Evolutionary conservation across 345 rosid genomes (phyloP).

Genomic region (Rhodamnia argentea): DNA sequence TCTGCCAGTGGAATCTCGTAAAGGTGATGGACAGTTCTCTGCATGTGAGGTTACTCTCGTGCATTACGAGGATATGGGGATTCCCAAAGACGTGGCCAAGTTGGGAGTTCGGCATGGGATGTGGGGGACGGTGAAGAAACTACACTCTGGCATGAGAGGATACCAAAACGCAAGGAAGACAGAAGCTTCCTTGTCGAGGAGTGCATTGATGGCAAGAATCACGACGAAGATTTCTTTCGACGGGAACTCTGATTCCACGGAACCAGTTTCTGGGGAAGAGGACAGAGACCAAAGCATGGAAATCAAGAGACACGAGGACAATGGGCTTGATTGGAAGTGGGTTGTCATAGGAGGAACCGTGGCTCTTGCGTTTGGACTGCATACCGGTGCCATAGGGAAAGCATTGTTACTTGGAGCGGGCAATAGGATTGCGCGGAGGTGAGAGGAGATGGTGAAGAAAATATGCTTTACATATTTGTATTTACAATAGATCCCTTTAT

Average conservation of each 20-base stretch:
- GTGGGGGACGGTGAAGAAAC: slow-evolving; percentile 96
- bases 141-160: slow-evolving; percentile 73
- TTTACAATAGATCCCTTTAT: background rate
- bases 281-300: slow-evolving; percentile 9
- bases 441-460: slow-evolving; percentile 10
- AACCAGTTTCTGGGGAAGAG: slow-evolving; percentile 24
- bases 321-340: slow-evolving; percentile 89
- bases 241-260: slow-evolving; percentile 29
- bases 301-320: slow-evolving; percentile 24
- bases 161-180: slow-evolving; percentile 70
- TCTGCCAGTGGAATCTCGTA: slow-evolving; percentile 73
- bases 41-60: slow-evolving; percentile 88
- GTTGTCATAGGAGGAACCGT: slow-evolving; percentile 66
- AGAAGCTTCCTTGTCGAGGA: slow-evolving; percentile 50
- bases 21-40: slow-evolving; percentile 67
- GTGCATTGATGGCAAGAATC: slow-evolving; percentile 60
- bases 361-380: slow-evolving; percentile 74
- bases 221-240: slow-evolving; percentile 48
- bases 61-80: slow-evolving; percentile 95
- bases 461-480: background rate
- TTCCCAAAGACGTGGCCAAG: slow-evolving; percentile 96
- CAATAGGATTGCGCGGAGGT: slow-evolving; percentile 66
- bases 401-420: slow-evolving; percentile 75
- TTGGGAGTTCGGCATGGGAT: slow-evolving; percentile 88
- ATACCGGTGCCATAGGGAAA: slow-evolving; percentile 59